phyloP scores from a whole-genome alignment of 2,329 filamentous ascomycete genomes.

The Phyllosticta citrichinensis region DNA sequence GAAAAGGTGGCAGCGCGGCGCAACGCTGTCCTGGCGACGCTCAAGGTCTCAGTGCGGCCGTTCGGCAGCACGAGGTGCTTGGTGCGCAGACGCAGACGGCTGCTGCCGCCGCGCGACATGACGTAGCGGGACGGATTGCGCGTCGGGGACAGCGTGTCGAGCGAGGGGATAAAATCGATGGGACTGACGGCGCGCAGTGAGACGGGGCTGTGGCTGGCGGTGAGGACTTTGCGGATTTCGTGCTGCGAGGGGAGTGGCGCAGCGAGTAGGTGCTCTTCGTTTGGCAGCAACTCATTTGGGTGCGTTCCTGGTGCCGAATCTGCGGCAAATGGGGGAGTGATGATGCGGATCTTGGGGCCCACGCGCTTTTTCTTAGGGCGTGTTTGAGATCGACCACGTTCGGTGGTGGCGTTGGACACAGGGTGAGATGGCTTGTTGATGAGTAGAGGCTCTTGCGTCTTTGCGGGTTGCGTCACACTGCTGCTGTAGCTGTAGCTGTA shows the following conservation, averaged over 20 bases:
- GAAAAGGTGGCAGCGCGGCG: no score
- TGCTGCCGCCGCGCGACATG: background rate
- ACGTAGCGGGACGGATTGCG: background rate
- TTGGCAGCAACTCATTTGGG: background rate
- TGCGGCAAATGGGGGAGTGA: background rate
- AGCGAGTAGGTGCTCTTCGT: background rate
- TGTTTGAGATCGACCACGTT: background rate
- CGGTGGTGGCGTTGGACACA: background rate
- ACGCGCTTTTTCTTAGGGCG: background rate
- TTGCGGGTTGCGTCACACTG: no score
- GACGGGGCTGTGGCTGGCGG: background rate
- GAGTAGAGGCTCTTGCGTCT: no score
- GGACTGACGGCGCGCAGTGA: background rate
- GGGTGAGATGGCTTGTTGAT: no score
- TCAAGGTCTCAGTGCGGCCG: background rate
- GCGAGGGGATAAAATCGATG: background rate
- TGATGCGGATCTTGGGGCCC: background rate
- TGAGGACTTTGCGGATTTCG: background rate
- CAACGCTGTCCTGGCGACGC: background rate
- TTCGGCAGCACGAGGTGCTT: background rate
- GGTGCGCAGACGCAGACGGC: background rate
- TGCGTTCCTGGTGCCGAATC: background rate
- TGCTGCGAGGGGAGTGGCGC: background rate
- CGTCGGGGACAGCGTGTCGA: background rate
- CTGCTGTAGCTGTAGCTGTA: no score